Evolutionary conservation across 345 rosid species (phyloP), one percentile per base, ranked within the genome.

Genomic region (Lepidium didymum): DNA sequence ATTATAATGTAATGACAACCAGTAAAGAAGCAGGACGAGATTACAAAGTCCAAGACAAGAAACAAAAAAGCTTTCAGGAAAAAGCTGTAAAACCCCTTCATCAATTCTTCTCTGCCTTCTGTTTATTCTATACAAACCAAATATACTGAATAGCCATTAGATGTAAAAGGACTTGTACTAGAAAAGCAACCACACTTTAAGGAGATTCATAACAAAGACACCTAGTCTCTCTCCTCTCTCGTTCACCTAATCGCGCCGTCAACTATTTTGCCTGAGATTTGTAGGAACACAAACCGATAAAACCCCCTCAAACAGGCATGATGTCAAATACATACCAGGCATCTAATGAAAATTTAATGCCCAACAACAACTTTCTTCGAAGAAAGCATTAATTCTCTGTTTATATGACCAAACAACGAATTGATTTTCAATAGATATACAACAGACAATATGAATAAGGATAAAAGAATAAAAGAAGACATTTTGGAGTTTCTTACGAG

Each of bases 71-170:
- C 50, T 42, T 63, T 58, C 50, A 42, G 69, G 64, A 57, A 74
- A 71, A 77, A 58, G 86, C 86, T 85, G 84, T 72, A 78, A 83
- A 37, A n/a, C 42, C 80, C 45, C 13, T 58, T 31, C 44, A 84
- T 77, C 75, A 80, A 81, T 71, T 63, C 75, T 63, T 36, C 66
- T 72, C 49, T 29, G 52, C 52, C 52, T 29, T n/a, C 10, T 73
- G 70, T 66, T 57, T 49, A 66, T 43, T 67, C 13, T 29, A 74
- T 25, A 27, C 68, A 74, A 37, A 64, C 59, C 66, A 77, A 68
- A 73, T 64, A 73, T 65, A 71, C 70, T 67, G 73, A 75, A 81
- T 64, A 63, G 57, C 72, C 80, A 81, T 81, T 83, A 77, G 70
- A 51, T 67, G 76, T 53, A 33, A 52, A 52, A 52, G 60, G 67